A percentile compares a stretch with the other conserved stretches of the same genome.
phyloP scores from a whole-genome alignment of 139 green algal species.

The Micractinium conductrix region DNA sequence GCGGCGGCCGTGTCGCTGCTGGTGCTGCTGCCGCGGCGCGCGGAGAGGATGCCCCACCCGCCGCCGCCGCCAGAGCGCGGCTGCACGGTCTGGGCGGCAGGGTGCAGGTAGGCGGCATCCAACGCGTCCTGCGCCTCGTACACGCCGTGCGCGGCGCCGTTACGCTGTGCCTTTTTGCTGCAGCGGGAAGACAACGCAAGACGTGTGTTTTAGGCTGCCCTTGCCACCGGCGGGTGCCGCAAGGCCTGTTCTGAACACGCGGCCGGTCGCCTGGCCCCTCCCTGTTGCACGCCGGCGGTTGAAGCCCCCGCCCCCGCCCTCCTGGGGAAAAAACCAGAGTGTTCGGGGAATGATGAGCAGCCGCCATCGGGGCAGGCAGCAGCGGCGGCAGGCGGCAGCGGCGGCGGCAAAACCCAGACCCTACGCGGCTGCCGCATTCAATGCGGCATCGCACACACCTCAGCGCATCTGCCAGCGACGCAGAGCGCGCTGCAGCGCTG shows the following conservation, averaged over 20 bases:
- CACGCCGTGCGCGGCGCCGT: neutral
- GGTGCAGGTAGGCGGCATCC: neutral
- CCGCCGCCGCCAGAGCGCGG: neutral
- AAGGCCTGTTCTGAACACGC: no score
- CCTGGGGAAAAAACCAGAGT: neutral
- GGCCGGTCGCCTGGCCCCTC: no score
- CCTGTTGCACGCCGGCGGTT: no score
- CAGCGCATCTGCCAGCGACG: neutral
- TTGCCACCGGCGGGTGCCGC: no score
- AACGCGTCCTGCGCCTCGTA: slow-evolving; percentile 4
- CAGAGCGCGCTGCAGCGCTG: neutral
- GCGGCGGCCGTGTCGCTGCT: neutral
- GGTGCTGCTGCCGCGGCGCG: neutral
- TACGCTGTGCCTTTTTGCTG: neutral
- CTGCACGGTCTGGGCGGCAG: neutral
- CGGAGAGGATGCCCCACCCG: neutral
- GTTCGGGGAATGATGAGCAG: no score
- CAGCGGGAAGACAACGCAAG: no score
- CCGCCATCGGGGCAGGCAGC: slow-evolving; percentile 48
- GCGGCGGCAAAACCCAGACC: neutral
- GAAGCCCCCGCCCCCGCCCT: no score
- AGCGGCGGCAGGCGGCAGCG: neutral
- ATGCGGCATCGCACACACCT: neutral
- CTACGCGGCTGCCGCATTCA: no score
- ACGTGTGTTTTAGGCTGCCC: no score